Percentiles rank a stretch among this genome's conserved stretches.
Evolutionary conservation across 2,329 filamentous ascomycete species (phyloP).

Genomic region (Botryotinia narcissicola): DNA sequence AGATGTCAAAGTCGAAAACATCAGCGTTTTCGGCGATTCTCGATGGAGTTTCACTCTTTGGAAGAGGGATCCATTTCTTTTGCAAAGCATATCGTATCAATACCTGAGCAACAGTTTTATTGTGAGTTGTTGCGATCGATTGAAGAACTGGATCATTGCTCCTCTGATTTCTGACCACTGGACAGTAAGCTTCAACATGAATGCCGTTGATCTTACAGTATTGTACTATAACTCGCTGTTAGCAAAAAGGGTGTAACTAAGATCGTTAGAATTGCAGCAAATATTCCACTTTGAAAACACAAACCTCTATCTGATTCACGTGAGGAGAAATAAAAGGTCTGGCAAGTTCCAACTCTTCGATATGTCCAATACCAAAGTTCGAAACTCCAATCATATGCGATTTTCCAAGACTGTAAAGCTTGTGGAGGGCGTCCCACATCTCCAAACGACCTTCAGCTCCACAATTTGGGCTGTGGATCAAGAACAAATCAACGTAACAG

Average conservation of each 20-base stretch:
- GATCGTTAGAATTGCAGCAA: background rate
- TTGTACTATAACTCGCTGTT: constrained; percentile 55
- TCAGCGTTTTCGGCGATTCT: constrained; percentile 60
- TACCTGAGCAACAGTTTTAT: constrained; percentile 61
- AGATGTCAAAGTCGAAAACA: constrained; percentile 55
- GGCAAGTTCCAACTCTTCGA: constrained; percentile 15
- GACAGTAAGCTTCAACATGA: constrained; percentile 51
- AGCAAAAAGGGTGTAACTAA: constrained; percentile 62
- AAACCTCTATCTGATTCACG: constrained; percentile 22
- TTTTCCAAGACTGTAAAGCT: constrained; percentile 3
- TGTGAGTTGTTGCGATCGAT: constrained; percentile 56
- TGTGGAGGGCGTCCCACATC: constrained; percentile 19
- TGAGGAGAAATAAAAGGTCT: constrained; percentile 13
- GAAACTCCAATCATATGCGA: constrained; percentile 15
- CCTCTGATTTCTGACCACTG: constrained; percentile 58
- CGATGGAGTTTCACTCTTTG: constrained; percentile 60
- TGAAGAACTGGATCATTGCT: constrained; percentile 52
- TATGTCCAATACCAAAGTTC: constrained; percentile 19
- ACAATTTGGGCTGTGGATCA: constrained; percentile 16
- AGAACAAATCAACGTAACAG: constrained; percentile 25
- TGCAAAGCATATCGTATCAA: constrained; percentile 57
- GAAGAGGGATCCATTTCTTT: constrained; percentile 66
- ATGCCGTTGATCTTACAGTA: constrained; percentile 49
- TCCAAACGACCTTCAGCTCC: constrained; percentile 10
- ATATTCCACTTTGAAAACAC: constrained; percentile 28